Evolutionary conservation across 202 grass and related monocot species (phyloP), one percentile per base, ranked within the genome.

Genomic region (Panicum virgatum): DNA sequence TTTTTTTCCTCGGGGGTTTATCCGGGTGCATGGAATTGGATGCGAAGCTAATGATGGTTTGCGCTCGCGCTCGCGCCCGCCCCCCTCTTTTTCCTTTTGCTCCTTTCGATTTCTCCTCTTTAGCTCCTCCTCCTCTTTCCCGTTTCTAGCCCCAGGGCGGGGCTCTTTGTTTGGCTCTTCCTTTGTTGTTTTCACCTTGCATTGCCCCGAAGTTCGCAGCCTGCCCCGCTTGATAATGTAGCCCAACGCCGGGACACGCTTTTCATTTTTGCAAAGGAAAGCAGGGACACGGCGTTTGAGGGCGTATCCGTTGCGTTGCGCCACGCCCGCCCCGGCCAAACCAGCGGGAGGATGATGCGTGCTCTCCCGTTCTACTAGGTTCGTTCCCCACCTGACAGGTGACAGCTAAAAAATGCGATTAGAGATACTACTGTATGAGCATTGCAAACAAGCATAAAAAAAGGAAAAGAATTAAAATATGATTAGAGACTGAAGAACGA

Each of bases 61-160:
- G 45, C 13, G 57, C 32, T 34, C 32, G 32, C 32, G 32, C 32
- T 4, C 32, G 32, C 4, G 3, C 34, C 19, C 57, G 76, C 80
- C 4, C 32, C 34, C 19, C 57, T 81, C 80, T 77, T 87, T 82
- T 78, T 64, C 58, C 72, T 87, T 82, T 86, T 81, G 48, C 69
- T 86, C 52, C 60, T 76, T 81, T 82, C 74, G 78, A 84, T 85
- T 69, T 82, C 32, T 45, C 50, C 37, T 72, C 32, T 61, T 52
- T 81, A 5, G 32, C 32, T 5, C 32, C n/a, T n/a, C 7, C 9
- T 65, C 65, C 18, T 37, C 75, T 79, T 62, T 43, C 32, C 72
- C 42, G 60, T 62, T 52, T 62, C 61, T 78, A 12, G 53, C 62
- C 36, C 34, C 62, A 40, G 62, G 23, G 26, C 23, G 4, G 29